Evolutionary conservation across 371 early-diverging fungal genomes (phyloP).

Genomic region (Mortierella sp.): DNA sequence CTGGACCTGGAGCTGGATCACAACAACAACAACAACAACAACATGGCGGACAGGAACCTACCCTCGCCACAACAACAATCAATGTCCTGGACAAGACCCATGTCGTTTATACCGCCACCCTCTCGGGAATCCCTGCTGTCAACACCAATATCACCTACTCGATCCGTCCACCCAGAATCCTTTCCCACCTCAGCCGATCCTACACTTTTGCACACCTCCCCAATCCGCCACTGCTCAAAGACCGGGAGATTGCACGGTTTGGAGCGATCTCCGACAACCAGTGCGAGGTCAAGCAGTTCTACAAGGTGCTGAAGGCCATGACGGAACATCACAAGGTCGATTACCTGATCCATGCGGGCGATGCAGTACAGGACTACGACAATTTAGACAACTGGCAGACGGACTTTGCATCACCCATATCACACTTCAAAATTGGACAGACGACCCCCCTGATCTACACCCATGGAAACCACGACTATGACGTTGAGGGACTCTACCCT

Average conservation of each 20-base stretch:
- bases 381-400: constrained; percentile 80
- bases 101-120: constrained; percentile 64
- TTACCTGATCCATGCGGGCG: constrained; percentile 75
- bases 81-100: constrained; percentile 62
- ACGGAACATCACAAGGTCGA: constrained; percentile 60
- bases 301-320: constrained; percentile 62
- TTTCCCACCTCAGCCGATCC: constrained; percentile 32
- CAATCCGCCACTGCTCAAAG: constrained; percentile 38
- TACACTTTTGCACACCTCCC: constrained; percentile 48
- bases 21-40: not conserved
- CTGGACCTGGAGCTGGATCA: constrained; percentile 1
- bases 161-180: constrained; percentile 37
- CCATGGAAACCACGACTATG: constrained; percentile 85
- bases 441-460: constrained; percentile 76
- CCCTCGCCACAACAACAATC: constrained; percentile 36
- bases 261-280: constrained; percentile 75
- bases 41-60: constrained; percentile 8
- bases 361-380: constrained; percentile 73
- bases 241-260: constrained; percentile 64
- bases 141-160: constrained; percentile 58
- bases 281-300: constrained; percentile 67
- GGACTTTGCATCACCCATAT: constrained; percentile 77
- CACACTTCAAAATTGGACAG: constrained; percentile 67
- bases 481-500: constrained; percentile 60
- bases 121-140: constrained; percentile 59